These are phyloP conservation scores for Lasiodiplodia theobromae DNA, from an alignment of 2,329 filamentous ascomycete species.

Conservation along the genomic window DNA sequence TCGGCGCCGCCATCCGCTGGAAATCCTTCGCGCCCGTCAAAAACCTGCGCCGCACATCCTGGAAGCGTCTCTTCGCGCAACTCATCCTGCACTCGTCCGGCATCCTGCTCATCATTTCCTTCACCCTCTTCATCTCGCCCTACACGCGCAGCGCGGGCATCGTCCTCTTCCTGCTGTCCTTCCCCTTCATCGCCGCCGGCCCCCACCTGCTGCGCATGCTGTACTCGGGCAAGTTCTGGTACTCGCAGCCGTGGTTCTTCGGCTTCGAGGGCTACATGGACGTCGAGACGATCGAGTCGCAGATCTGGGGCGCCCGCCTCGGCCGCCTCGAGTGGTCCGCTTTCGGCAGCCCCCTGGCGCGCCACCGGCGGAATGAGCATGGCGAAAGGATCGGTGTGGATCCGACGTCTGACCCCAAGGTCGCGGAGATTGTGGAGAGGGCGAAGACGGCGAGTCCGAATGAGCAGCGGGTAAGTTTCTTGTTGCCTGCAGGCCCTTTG, in stretches of 20 bases:
- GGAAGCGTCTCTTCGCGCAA: conserved; percentile 39
- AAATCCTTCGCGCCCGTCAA: conserved; percentile 48
- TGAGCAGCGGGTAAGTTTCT: conserved; percentile 36
- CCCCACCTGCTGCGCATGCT: conserved; percentile 47
- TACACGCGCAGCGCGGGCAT: conserved; percentile 25
- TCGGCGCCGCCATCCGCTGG: conserved; percentile 54
- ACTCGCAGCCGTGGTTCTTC: conserved; percentile 52
- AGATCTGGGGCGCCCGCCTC: conserved; percentile 40
- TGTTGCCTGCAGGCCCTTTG: not conserved
- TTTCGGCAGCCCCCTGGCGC: conserved; percentile 42
- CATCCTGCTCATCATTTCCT: conserved; percentile 34
- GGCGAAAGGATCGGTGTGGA: conserved; percentile 44
- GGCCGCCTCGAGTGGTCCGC: conserved; percentile 48
- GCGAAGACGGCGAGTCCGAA: conserved; percentile 37
- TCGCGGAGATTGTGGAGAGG: conserved; percentile 34
- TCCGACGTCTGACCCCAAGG: conserved; percentile 38
- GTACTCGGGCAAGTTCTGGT: conserved; percentile 51
- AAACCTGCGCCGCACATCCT: conserved; percentile 37
- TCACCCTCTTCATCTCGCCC: conserved; percentile 30
- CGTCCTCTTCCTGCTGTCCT: conserved; percentile 36
- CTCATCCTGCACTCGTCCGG: conserved; percentile 35
- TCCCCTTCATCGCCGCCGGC: conserved; percentile 40
- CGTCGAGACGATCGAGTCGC: conserved; percentile 48
- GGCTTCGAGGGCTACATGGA: conserved; percentile 53
- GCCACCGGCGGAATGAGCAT: conserved; percentile 41